Evolutionary conservation across 805 yeast genomes (phyloP).

Genomic region (Priceomyces carsonii): DNA sequence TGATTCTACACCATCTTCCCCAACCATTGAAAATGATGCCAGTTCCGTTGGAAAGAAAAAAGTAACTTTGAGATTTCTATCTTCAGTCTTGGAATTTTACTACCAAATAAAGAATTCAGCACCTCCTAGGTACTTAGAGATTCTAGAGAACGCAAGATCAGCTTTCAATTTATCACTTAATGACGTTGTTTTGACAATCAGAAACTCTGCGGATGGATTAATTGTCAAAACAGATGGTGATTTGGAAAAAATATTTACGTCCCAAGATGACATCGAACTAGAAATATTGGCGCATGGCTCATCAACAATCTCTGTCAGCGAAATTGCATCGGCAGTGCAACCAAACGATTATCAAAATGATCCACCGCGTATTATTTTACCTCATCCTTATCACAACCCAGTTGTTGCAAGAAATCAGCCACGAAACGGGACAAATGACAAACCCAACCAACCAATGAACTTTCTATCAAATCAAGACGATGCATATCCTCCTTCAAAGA

Average conservation of each 20-base stretch:
- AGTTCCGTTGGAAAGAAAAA: too few relatives aligned
- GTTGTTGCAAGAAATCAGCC: slow-evolving; percentile 7
- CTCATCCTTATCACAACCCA: slow-evolving; percentile 29
- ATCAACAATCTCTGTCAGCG: slow-evolving; percentile 36
- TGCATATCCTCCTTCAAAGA: slow-evolving; percentile 26
- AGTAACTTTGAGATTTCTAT: slow-evolving; percentile 50
- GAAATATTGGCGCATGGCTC: slow-evolving; percentile 37
- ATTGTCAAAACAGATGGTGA: slow-evolving; percentile 35
- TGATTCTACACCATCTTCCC: too few relatives aligned
- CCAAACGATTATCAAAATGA: slow-evolving; percentile 17
- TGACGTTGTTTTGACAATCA: slow-evolving; percentile 24
- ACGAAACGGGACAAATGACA: slow-evolving; percentile 6
- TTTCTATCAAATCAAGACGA: slow-evolving; percentile 24
- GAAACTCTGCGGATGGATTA: slow-evolving; percentile 23
- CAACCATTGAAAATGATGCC: too few relatives aligned
- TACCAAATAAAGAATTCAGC: slow-evolving; percentile 67
- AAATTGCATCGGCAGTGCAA: slow-evolving; percentile 33
- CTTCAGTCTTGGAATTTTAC: slow-evolving; percentile 59
- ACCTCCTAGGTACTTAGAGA: slow-evolving; percentile 77
- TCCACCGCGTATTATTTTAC: slow-evolving; percentile 29
- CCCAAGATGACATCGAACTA: slow-evolving; percentile 31
- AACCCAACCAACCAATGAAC: too few relatives aligned
- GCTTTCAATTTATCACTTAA: slow-evolving; percentile 52
- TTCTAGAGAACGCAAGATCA: slow-evolving; percentile 72
- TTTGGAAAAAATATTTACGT: slow-evolving; percentile 37